Conservation (phyloP, 2,329 filamentous ascomycete species). For the Exophiala lecanii-corni region DNA sequence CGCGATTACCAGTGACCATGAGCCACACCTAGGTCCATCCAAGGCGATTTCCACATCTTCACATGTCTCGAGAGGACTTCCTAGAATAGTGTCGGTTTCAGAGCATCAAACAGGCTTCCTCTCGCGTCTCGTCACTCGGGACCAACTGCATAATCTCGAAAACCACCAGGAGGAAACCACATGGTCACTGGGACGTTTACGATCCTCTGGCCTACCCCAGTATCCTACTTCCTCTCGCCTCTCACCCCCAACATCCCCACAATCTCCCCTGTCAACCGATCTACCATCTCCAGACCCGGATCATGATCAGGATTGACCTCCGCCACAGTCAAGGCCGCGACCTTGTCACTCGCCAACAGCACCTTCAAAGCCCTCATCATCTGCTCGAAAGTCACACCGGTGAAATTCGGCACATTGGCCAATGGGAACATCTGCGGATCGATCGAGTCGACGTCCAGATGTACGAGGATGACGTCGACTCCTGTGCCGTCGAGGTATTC, state of each 20-base stretch:
- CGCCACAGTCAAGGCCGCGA: slow-evolving; percentile 16
- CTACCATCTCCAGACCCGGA: slow-evolving; percentile 11
- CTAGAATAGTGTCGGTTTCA: too few relatives aligned
- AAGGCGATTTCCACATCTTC: too few relatives aligned
- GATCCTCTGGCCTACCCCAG: too few relatives aligned
- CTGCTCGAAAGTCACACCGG: slow-evolving; percentile 25
- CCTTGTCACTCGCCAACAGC: slow-evolving; percentile 25
- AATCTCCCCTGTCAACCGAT: slow-evolving; percentile 4
- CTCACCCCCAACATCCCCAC: slow-evolving; percentile 7
- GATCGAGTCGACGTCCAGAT: slow-evolving; percentile 29
- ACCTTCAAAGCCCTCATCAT: slow-evolving; percentile 24
- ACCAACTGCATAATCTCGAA: too few relatives aligned
- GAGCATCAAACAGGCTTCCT: too few relatives aligned
- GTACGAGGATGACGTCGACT: slow-evolving; percentile 26
- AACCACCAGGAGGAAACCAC: too few relatives aligned
- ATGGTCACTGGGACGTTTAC: too few relatives aligned
- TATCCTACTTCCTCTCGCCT: too few relatives aligned
- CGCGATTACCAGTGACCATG: too few relatives aligned
- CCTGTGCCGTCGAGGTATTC: slow-evolving; percentile 24
- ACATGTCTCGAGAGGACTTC: too few relatives aligned
- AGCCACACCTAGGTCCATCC: too few relatives aligned
- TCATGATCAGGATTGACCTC: slow-evolving; percentile 20
- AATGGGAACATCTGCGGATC: slow-evolving; percentile 27
- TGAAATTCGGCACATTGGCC: slow-evolving; percentile 28
- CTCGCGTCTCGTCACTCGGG: too few relatives aligned